Evolutionary conservation across 768 basidiomycete species (phyloP).

Genomic region (Termitomyces sp.): DNA sequence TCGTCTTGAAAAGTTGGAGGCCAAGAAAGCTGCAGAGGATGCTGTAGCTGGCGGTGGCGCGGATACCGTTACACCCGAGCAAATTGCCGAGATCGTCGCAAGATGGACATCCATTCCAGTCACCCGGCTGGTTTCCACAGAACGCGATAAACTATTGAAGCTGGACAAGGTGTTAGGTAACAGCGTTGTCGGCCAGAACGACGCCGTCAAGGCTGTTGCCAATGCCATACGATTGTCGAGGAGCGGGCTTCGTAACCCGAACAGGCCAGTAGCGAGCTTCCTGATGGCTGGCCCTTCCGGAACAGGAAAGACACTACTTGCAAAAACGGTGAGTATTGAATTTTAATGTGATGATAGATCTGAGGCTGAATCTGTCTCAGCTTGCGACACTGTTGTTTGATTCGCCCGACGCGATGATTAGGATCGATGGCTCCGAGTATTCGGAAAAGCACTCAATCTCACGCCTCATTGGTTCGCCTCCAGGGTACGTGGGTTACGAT

Average conservation of each 20-base stretch:
- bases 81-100: slow-evolving; percentile 92
- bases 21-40: slow-evolving; percentile 71
- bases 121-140: slow-evolving; percentile 79
- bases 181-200: slow-evolving; percentile 85
- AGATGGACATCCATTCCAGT: slow-evolving; percentile 95
- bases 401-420: slow-evolving; percentile 88
- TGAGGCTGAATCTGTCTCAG: slow-evolving; percentile 33
- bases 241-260: slow-evolving; percentile 88
- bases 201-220: slow-evolving; percentile 89
- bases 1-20: slow-evolving; percentile 69
- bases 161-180: slow-evolving; percentile 83
- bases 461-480: slow-evolving; percentile 59
- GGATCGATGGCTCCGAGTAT: slow-evolving; percentile 92
- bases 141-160: slow-evolving; percentile 83
- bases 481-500: slow-evolving; percentile 92
- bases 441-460: slow-evolving; percentile 68
- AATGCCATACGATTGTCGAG: slow-evolving; percentile 92
- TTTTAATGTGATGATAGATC: not conserved
- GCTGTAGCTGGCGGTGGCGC: slow-evolving; percentile 52
- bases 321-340: slow-evolving; percentile 69
- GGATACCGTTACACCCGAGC: slow-evolving; percentile 80
- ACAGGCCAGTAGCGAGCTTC: slow-evolving; percentile 90
- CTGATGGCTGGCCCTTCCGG: slow-evolving; percentile 91
- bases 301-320: slow-evolving; percentile 87
- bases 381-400: slow-evolving; percentile 90